Conservation (phyloP, 1,139 yeast genomes). For the Blastobotrys aristatus region DNA sequence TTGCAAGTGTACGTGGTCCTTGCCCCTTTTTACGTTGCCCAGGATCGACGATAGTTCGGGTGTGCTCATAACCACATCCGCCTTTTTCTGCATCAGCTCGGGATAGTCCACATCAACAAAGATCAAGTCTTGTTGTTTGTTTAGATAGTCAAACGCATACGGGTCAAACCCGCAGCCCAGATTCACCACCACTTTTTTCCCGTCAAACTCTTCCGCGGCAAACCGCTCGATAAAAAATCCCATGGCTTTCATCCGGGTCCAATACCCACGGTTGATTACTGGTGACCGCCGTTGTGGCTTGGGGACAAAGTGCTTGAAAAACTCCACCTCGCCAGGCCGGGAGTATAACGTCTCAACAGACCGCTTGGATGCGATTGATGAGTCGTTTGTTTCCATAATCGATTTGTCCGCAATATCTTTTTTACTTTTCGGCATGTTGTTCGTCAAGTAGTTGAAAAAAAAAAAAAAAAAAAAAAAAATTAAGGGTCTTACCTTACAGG, state of each 20-base stretch:
- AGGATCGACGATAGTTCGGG: conserved; percentile 46
- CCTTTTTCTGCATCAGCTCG: conserved; percentile 54
- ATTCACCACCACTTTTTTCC: conserved; percentile 47
- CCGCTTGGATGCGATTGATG: conserved; percentile 77
- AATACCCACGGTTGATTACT: conserved; percentile 76
- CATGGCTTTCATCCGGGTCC: conserved; percentile 75
- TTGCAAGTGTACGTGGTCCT: conserved; percentile 33
- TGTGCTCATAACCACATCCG: conserved; percentile 46
- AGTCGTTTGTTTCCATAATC: conserved; percentile 78
- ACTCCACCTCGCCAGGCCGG: conserved; percentile 41
- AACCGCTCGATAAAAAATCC: conserved; percentile 48
- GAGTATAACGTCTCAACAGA: conserved; percentile 68
- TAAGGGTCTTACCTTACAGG: too few species aligned
- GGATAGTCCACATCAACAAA: conserved; percentile 77
- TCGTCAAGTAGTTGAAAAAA: neutral
- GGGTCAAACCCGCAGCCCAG: conserved; percentile 70
- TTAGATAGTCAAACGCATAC: conserved; percentile 62
- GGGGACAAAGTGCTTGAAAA: conserved; percentile 64
- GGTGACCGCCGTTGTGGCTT: conserved; percentile 70
- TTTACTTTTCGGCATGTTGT: conserved; percentile 22
- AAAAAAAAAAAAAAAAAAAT: conserved; percentile 1
- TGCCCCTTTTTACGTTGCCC: conserved; percentile 30
- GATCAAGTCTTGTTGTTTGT: conserved; percentile 36
- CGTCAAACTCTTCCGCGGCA: conserved; percentile 5
- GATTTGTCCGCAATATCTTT: conserved; percentile 36